phyloP scores from a whole-genome alignment of 225 moss, liverwort and hornwort species.

The Pleurozium schreberi region DNA sequence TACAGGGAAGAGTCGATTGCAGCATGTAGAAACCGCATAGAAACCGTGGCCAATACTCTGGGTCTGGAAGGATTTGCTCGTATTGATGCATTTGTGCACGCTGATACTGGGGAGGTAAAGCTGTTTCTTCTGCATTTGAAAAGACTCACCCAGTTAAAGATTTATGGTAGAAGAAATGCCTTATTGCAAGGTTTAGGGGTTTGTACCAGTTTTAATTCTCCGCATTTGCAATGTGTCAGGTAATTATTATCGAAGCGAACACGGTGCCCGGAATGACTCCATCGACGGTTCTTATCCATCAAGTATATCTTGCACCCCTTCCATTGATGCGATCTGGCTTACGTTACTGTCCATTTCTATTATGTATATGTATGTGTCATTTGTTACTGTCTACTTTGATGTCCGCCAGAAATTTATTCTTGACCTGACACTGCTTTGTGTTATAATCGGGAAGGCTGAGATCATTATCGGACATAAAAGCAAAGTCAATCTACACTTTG shows the following conservation, averaged over 20 bases:
- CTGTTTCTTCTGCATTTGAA: not conserved
- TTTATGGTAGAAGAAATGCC: not conserved
- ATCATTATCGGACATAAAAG: not conserved
- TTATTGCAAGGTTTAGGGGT: not conserved
- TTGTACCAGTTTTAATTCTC: not conserved
- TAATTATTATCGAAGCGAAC: slow-evolving; percentile 91
- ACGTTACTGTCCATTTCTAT: not conserved
- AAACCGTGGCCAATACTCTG: slow-evolving; percentile 64
- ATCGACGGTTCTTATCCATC: slow-evolving; percentile 90
- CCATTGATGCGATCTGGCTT: not conserved
- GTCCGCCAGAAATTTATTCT: not conserved
- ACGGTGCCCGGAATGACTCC: slow-evolving; percentile 98
- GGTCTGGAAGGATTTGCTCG: slow-evolving; percentile 81
- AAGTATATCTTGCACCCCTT: slow-evolving; percentile 31
- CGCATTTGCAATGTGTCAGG: slow-evolving; percentile 27
- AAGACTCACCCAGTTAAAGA: not conserved
- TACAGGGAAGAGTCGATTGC: slow-evolving; percentile 46
- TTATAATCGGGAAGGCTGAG: not conserved
- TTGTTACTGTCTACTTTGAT: not conserved
- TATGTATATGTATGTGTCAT: not conserved
- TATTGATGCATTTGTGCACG: slow-evolving; percentile 88
- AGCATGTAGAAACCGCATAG: slow-evolving; percentile 57
- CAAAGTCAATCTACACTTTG: not conserved
- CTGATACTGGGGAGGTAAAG: slow-evolving; percentile 81
- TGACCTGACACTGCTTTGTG: not conserved